Evolutionary conservation across 768 basidiomycete genomes (phyloP).

Genomic region (Rhodocollybia butyracea): DNA sequence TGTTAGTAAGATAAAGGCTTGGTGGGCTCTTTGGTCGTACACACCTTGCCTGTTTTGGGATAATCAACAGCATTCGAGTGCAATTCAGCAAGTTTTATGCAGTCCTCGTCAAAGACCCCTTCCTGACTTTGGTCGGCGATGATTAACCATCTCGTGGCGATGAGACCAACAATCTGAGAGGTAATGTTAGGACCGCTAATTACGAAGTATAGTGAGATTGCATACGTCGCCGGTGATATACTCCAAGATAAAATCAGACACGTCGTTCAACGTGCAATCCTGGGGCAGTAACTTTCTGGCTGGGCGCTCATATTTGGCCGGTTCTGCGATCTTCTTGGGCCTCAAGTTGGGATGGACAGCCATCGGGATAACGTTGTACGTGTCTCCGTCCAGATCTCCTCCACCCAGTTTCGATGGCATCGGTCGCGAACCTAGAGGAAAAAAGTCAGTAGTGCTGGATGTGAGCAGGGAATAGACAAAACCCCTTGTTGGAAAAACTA

Average conservation of each 20-base stretch:
- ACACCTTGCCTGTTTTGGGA: slow-evolving; percentile 50
- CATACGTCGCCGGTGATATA: slow-evolving; percentile 65
- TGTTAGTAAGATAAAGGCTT: too few relatives aligned
- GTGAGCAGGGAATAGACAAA: background rate
- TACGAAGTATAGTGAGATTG: slow-evolving; percentile 1
- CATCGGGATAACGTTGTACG: slow-evolving; percentile 51
- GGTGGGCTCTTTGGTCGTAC: too few relatives aligned
- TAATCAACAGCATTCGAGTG: slow-evolving; percentile 70
- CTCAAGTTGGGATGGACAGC: slow-evolving; percentile 16
- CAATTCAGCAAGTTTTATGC: slow-evolving; percentile 49
- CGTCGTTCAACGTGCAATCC: slow-evolving; percentile 56
- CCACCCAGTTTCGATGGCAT: slow-evolving; percentile 63
- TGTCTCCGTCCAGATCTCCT: slow-evolving; percentile 68
- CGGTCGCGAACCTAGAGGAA: slow-evolving; percentile 47
- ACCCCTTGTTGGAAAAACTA: slow-evolving; percentile 44
- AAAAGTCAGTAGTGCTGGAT: background rate
- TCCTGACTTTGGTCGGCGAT: slow-evolving; percentile 53
- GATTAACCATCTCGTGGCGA: slow-evolving; percentile 61
- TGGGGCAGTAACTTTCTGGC: slow-evolving; percentile 39
- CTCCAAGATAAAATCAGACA: slow-evolving; percentile 68
- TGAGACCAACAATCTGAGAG: slow-evolving; percentile 52
- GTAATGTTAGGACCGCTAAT: background rate
- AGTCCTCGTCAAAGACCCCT: slow-evolving; percentile 49
- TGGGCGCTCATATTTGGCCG: slow-evolving; percentile 41
- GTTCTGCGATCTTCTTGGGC: slow-evolving; percentile 28